A percentile compares a stretch with the other conserved stretches of the same genome.
These are phyloP conservation scores for Claviceps quebecensis DNA, from an alignment of 2,329 filamentous ascomycete genomes.

Conservation along the genomic window DNA sequence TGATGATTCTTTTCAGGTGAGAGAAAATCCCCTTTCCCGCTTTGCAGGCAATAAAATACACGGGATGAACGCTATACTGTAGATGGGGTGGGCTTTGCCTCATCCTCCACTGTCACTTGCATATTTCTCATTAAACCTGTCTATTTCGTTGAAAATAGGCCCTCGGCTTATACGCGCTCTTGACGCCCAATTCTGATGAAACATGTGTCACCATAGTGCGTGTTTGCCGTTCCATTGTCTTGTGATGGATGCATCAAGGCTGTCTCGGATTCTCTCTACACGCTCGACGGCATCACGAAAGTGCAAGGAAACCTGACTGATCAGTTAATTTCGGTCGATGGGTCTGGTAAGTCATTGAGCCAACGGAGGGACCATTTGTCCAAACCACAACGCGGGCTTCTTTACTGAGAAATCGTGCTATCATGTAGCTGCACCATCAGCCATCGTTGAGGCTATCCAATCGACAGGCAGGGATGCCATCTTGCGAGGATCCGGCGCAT, in stretches of 20 bases:
- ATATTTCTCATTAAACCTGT: neutral
- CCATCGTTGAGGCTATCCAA: constrained; percentile 81
- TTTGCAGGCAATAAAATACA: neutral
- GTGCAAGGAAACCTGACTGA: constrained; percentile 71
- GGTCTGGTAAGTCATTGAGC: constrained; percentile 49
- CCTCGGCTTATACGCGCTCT: neutral
- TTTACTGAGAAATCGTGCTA: neutral
- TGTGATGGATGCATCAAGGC: constrained; percentile 82
- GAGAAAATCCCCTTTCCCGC: neutral
- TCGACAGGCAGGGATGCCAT: constrained; percentile 87
- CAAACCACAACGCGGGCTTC: neutral
- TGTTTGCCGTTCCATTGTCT: constrained; percentile 87
- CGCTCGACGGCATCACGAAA: constrained; percentile 66
- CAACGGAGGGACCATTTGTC: neutral
- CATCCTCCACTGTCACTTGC: neutral
- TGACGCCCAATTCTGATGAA: constrained; percentile 18
- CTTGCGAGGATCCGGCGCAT: constrained; percentile 71
- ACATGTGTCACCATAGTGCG: constrained; percentile 46
- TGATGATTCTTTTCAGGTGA: constrained; percentile 32
- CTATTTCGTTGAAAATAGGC: too few species aligned
- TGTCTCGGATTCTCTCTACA: constrained; percentile 64
- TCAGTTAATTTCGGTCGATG: constrained; percentile 73
- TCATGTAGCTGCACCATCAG: constrained; percentile 61
- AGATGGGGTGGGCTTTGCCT: neutral
- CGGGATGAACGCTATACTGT: too few species aligned